Base-by-base conservation (phyloP, 73 alveolate genomes). In the Paramecium pentaurelia region DNA sequence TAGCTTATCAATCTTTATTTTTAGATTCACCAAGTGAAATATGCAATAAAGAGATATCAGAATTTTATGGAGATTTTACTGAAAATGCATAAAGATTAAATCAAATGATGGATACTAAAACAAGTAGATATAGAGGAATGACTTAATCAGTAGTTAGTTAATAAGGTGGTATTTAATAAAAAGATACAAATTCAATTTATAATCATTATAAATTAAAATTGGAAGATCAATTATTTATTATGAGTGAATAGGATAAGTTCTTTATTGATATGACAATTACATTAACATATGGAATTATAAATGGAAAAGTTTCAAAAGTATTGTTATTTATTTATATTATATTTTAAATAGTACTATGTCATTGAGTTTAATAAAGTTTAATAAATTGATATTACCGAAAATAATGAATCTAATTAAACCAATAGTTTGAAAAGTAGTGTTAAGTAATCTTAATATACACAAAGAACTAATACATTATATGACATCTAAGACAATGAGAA, bases 251-350 rank as follows among this genome's bases (percentile, higher is more conserved):
- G 30, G 91, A 80, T 16, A 73, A 44, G 18, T 73, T 73, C 28
- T 73, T 45, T 25, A 80, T 80, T n/a, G 71, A 80, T 47, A 49
- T 80, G 47, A 25, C 47, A 45, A 22, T 80, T 1, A 42, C 75
- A 18, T 45, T 80, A n/a, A 25, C 58, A 6, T 80, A 80, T 80
- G 91, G 91, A 6, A 49, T 80, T 4, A 27, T 80, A 18, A 34
- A 80, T 80, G 91, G 91, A 6, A 80, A 40, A 45, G 8, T 42
- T n/a, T 80, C 91, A 80, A 80, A 80, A 49, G 91, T 80, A 80
- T 32, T 42, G 34, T 80, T 80, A 80, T 80, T 32, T 32, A 64
- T 11, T 32, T 64, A 18, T 80, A 80, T 80, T 45, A 44, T 80
- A 45, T 38, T 25, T 80, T 32, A 40, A 73, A 73, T 73, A 80